phyloP scores from a whole-genome alignment of 331 rosid genomes.

The Malus hybrid region DNA sequence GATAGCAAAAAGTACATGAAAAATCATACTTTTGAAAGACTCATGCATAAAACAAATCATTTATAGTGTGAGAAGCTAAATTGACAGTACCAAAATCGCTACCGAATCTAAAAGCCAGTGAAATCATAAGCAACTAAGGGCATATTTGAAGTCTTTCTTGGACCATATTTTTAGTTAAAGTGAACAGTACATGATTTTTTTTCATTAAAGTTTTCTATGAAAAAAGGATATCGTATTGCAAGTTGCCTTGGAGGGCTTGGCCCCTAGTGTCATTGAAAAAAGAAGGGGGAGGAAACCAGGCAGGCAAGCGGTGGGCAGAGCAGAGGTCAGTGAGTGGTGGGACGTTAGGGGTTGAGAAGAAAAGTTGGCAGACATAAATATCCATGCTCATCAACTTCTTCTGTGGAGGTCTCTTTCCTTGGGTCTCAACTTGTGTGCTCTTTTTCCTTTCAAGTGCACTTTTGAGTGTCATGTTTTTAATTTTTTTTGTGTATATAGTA shows the following conservation, averaged over 20 bases:
- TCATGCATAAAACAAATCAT: too few relatives aligned
- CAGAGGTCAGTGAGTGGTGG: neutral
- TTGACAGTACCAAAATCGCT: too few relatives aligned
- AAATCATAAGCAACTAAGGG: too few relatives aligned
- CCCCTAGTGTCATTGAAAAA: neutral
- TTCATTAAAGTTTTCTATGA: too few relatives aligned
- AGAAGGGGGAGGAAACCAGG: neutral
- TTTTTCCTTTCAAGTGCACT: neutral
- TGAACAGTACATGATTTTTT: too few relatives aligned
- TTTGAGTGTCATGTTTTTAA: neutral
- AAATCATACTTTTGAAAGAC: too few relatives aligned
- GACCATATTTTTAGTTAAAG: too few relatives aligned
- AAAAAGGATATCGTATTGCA: neutral
- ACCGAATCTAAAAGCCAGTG: too few relatives aligned
- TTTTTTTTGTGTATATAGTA: too few relatives aligned
- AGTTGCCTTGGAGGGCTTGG: neutral
- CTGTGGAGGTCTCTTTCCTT: neutral
- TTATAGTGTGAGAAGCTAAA: too few relatives aligned
- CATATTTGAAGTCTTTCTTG: too few relatives aligned
- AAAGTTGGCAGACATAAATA: neutral
- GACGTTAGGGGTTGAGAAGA: neutral
- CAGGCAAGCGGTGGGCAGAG: neutral
- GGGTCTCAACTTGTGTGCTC: neutral
- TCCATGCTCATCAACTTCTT: neutral
- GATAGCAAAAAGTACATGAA: too few relatives aligned